phyloP scores from a whole-genome alignment of 2,329 filamentous ascomycete species.

The Ilyonectria destructans region DNA sequence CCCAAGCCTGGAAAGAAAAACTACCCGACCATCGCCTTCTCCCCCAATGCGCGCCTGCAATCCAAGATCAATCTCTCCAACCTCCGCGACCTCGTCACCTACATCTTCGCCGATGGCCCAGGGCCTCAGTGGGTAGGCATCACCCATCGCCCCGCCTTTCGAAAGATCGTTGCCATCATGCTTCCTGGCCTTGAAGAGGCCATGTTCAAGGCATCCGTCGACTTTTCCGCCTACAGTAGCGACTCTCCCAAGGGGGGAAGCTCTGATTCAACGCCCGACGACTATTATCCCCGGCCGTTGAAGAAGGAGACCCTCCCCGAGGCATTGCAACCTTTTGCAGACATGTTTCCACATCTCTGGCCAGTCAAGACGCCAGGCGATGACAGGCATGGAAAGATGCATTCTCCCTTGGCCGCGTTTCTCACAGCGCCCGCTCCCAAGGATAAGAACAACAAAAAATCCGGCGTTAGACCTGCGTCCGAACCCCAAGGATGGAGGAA shows the following conservation, averaged over 20 bases:
- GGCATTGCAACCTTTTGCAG: conserved; percentile 77
- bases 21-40: conserved; percentile 74
- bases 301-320: conserved; percentile 67
- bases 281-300: conserved; percentile 72
- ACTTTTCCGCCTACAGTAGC: conserved; percentile 65
- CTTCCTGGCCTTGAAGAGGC: conserved; percentile 91
- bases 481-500: conserved; percentile 80
- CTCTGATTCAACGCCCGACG: conserved; percentile 64
- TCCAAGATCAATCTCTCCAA: conserved; percentile 75
- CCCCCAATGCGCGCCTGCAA: conserved; percentile 71
- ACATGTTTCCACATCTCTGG: conserved; percentile 92
- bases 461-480: conserved; percentile 72
- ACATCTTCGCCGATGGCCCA: conserved; percentile 77
- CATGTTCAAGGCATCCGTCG: conserved; percentile 82
- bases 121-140: conserved; percentile 78
- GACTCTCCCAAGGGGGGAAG: conserved; percentile 52
- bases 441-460: conserved; percentile 75
- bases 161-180: conserved; percentile 91
- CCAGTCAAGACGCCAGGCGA: conserved; percentile 91
- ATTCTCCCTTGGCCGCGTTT: conserved; percentile 90
- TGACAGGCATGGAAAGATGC: conserved; percentile 83
- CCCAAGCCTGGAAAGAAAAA: conserved; percentile 68
- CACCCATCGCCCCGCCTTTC: conserved; percentile 74
- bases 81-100: conserved; percentile 75
- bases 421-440: conserved; percentile 82